Evolutionary conservation across 176 grass and related monocot genomes (phyloP).

Genomic region (Avena eriantha): DNA sequence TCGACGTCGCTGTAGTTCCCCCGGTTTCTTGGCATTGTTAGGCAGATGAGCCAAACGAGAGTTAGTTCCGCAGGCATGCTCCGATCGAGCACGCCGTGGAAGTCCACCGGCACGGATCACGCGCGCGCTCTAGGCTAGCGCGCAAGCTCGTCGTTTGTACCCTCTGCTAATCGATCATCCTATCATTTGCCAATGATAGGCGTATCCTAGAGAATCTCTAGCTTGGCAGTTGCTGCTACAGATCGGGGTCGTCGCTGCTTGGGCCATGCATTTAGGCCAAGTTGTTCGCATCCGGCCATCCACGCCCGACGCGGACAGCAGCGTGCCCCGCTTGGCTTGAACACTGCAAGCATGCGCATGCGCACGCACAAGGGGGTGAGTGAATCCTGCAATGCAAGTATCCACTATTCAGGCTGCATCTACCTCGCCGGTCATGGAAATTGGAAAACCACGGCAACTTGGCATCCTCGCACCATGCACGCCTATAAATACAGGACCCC

Average conservation of each 20-base stretch:
- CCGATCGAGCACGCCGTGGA: neutral
- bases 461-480: neutral
- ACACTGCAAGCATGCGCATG: neutral
- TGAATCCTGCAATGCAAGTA: neutral
- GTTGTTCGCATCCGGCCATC: neutral
- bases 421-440: neutral
- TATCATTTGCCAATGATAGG: neutral
- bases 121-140: neutral
- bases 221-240: neutral
- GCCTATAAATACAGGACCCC: slow-evolving; percentile 57
- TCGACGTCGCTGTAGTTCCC: neutral
- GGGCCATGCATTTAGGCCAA: neutral
- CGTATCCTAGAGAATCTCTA: slow-evolving; percentile 1
- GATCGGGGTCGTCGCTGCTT: neutral
- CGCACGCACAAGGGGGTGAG: neutral
- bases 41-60: neutral
- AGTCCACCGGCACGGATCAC: neutral
- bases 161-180: neutral
- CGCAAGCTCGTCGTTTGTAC: neutral
- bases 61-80: neutral
- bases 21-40: slow-evolving; percentile 1
- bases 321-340: slow-evolving; percentile 1
- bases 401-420: neutral
- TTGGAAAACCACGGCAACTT: slow-evolving; percentile 24
- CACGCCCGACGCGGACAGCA: slow-evolving; percentile 11